Percentiles rank a stretch among this genome's conserved stretches.
phyloP scores from a whole-genome alignment of 345 rosid genomes.

The Salix purpurea region DNA sequence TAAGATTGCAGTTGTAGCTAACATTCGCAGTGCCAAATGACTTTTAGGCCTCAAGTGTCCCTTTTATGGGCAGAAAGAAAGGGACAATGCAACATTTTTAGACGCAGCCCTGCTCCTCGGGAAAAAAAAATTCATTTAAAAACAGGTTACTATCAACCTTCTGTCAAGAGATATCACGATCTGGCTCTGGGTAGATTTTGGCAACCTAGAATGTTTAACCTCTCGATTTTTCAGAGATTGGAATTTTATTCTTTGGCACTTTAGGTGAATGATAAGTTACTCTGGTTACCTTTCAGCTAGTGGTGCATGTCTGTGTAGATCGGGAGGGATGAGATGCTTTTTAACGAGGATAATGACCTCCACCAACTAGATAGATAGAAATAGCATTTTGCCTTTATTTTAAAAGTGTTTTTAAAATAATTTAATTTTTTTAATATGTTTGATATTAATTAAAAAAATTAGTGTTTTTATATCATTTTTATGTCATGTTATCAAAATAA shows the following conservation, averaged over 20 bases:
- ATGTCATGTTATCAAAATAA: too few relatives aligned
- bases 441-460: too few relatives aligned
- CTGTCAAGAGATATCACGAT: neutral
- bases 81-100: neutral
- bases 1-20: neutral
- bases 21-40: neutral
- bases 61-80: slow-evolving; percentile 1
- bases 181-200: neutral
- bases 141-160: slow-evolving; percentile 15
- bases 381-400: too few relatives aligned
- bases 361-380: neutral
- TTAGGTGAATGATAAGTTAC: neutral
- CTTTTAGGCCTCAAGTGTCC: slow-evolving; percentile 16
- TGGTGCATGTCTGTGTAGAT: too few relatives aligned
- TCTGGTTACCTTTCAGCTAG: slow-evolving; percentile 9
- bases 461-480: too few relatives aligned
- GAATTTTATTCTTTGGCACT: slow-evolving; percentile 1
- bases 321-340: neutral
- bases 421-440: too few relatives aligned
- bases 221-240: slow-evolving; percentile 2
- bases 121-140: slow-evolving; percentile 6
- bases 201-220: slow-evolving; percentile 18
- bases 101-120: neutral
- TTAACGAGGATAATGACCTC: neutral
- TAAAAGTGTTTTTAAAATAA: too few relatives aligned